phyloP scores from a whole-genome alignment of 1,284 basidiomycete genomes.

The Ustilago curta region DNA sequence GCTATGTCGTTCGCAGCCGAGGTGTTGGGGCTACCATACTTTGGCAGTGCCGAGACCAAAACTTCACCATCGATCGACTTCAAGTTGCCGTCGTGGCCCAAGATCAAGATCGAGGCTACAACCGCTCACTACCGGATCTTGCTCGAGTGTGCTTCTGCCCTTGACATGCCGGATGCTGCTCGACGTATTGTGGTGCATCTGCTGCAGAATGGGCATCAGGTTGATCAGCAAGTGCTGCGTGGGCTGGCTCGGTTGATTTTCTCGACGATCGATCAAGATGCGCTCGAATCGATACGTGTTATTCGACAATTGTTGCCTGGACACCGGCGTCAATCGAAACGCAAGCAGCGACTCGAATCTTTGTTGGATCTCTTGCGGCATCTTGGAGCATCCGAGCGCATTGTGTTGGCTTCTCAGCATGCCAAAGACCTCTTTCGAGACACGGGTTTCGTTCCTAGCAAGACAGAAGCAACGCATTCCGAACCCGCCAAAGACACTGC shows the following conservation, averaged over 20 bases:
- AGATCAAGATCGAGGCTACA: slow-evolving; percentile 7
- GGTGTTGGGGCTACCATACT: slow-evolving; percentile 31
- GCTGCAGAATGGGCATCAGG: slow-evolving; percentile 13
- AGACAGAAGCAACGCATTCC: background rate
- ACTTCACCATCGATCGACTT: slow-evolving; percentile 9
- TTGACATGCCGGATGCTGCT: slow-evolving; percentile 17
- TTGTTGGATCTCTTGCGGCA: slow-evolving; percentile 18
- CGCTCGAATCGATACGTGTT: slow-evolving; percentile 25
- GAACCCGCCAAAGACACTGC: background rate
- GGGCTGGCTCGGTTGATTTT: slow-evolving; percentile 35
- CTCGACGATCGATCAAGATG: slow-evolving; percentile 40
- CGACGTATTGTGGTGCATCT: slow-evolving; percentile 33
- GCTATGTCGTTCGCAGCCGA: slow-evolving; percentile 38
- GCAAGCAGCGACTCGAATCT: slow-evolving; percentile 14
- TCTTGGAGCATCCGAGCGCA: slow-evolving; percentile 21
- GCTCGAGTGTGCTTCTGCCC: slow-evolving; percentile 37
- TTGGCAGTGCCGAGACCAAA: slow-evolving; percentile 15
- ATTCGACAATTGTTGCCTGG: slow-evolving; percentile 14
- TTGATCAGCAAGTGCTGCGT: slow-evolving; percentile 23
- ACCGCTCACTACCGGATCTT: slow-evolving; percentile 35
- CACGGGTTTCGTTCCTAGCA: background rate
- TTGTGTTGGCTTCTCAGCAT: slow-evolving; percentile 21
- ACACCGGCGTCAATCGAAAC: background rate
- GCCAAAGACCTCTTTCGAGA: slow-evolving; percentile 10
- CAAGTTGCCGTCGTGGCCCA: background rate